Evolutionary conservation across 192 early-diverging fungal species (phyloP), one percentile per base, ranked within the genome.

Genomic region (Gonapodya sp.): DNA sequence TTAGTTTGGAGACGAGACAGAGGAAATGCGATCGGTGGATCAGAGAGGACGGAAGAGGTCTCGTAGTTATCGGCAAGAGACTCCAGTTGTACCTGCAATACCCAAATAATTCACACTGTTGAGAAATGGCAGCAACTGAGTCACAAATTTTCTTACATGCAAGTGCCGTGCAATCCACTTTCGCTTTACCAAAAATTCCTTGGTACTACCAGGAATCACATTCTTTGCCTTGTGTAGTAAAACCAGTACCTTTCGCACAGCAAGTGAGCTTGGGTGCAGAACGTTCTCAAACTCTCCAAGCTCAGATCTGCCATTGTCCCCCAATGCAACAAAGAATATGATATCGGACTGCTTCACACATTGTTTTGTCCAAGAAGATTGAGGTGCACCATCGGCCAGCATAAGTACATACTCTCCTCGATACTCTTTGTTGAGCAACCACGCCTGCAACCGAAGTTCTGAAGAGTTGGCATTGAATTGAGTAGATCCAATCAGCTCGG

Each of bases 271-370:
- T 86, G 97, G 97, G 87, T 96, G 92, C 79, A 99, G 87, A 73
- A 96, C 85, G 31, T 94, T 91, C 85, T 99, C 98, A 83, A 92
- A 96, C 80, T 97, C 96, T 72, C 97, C 96, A 16, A 64, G 24
- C 46, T 8, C 8, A 0, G 91, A 83, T 0, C 93, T 92, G 75
- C 97, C 94, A 2, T 90, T 93, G 80, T 97, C 96, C 30, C 95
- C 97, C 2, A 97, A 85, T 0, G 94, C 97, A 2, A 99, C 94
- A 18, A 98, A 85, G 34, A 99, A 84, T 78, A 99, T 93, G 85
- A 96, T 98, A 86, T 99, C 98, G 0, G 97, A 92, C 84, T 99
- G 96, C 31, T 95, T 93, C 80, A 98, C 94, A 81, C 96, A 98
- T 18, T 94, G 93, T 82, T 94, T 91, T 16, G 96, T 98, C 98